Percentiles rank a stretch among this genome's conserved stretches.
phyloP scores from a whole-genome alignment of 305 asterid genomes.

The Solanum hybrid region DNA sequence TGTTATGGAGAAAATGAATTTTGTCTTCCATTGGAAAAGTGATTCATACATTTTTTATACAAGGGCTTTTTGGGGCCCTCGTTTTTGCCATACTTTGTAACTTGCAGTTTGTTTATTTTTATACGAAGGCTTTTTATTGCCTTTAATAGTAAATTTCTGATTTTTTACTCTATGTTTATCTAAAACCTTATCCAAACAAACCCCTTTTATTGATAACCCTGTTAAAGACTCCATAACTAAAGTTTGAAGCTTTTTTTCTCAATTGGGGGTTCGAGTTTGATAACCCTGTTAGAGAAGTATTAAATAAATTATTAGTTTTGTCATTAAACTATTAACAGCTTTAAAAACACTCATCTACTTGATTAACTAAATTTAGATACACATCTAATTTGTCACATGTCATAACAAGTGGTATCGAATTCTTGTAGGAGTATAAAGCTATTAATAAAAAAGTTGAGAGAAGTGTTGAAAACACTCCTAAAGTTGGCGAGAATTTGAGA shows the following conservation, averaged over 20 bases:
- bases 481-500: background rate
- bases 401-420: background rate
- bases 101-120: background rate
- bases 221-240: conserved; percentile 37
- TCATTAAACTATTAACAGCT: too few species aligned
- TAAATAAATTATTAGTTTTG: too few species aligned
- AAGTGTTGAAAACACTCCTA: too few species aligned
- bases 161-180: conserved; percentile 5
- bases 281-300: background rate
- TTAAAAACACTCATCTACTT: too few species aligned
- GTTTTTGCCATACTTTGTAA: background rate
- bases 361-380: too few species aligned
- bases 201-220: conserved; percentile 25
- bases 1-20: background rate
- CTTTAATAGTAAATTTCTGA: conserved; percentile 8
- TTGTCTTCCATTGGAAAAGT: background rate
- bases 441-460: too few species aligned
- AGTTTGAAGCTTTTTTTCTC: background rate
- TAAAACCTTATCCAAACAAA: conserved; percentile 16
- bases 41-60: background rate
- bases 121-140: background rate
- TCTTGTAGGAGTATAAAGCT: background rate
- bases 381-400: background rate
- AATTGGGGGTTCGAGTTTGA: background rate
- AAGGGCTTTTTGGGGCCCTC: background rate